Evolutionary conservation across 106 monocot species (phyloP).

Genomic region (Posidonia australis): DNA sequence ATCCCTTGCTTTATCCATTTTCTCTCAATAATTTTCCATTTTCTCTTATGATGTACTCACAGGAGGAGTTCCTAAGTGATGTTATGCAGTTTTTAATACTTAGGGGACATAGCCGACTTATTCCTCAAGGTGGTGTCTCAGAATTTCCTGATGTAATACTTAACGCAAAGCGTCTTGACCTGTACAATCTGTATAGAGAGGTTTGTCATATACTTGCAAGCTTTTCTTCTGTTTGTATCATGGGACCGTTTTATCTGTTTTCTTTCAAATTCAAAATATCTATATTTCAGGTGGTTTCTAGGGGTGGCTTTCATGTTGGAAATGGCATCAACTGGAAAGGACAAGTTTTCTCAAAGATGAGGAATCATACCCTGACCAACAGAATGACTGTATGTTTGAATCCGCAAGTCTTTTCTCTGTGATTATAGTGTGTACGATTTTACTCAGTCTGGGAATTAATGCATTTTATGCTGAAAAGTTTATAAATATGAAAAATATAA

Average conservation of each 20-base stretch:
- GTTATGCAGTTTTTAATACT: constrained; percentile 72
- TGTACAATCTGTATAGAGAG: constrained; percentile 89
- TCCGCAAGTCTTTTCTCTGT: not conserved
- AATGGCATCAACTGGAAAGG: constrained; percentile 98
- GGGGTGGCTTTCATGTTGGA: constrained; percentile 92
- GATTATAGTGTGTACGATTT: not conserved
- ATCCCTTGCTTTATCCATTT: too few relatives aligned
- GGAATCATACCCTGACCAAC: constrained; percentile 74
- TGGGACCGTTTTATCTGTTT: not conserved
- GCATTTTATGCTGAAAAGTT: not conserved
- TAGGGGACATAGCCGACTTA: constrained; percentile 58
- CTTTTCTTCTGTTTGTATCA: not conserved
- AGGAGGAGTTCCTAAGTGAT: constrained; percentile 86
- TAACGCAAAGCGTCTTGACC: constrained; percentile 74
- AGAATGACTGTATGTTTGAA: constrained; percentile 70
- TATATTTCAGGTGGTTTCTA: constrained; percentile 73
- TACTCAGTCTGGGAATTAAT: not conserved
- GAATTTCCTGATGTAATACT: constrained; percentile 88
- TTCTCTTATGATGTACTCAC: not conserved
- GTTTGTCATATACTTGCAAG: constrained; percentile 16
- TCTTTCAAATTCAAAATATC: not conserved
- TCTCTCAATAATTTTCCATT: not conserved
- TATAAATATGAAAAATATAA: too few relatives aligned
- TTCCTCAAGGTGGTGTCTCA: constrained; percentile 72
- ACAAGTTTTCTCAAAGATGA: constrained; percentile 93